Percentiles rank a stretch among this genome's conserved stretches.
These are phyloP conservation scores for Backusella liffmaniae DNA, from an alignment of 192 early-diverging fungal species.

Conservation along the genomic window DNA sequence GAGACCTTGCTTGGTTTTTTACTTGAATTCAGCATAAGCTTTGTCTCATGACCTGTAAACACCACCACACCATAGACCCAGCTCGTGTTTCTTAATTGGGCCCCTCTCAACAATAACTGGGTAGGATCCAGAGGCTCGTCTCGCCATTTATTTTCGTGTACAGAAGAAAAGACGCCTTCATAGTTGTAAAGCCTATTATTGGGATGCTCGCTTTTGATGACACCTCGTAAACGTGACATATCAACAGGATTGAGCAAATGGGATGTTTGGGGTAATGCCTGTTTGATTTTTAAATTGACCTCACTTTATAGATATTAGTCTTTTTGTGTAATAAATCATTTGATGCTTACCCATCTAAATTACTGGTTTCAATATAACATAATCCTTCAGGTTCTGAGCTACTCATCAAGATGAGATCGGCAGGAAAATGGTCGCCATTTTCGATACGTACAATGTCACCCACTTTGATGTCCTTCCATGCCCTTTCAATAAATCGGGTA, in stretches of 20 bases:
- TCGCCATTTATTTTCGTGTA: constrained; percentile 47
- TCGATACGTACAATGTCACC: constrained; percentile 93
- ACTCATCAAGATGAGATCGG: constrained; percentile 88
- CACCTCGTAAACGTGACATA: constrained; percentile 58
- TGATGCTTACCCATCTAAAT: constrained; percentile 80
- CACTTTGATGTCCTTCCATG: constrained; percentile 81
- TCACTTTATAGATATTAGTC: constrained; percentile 58
- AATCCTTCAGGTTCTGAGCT: constrained; percentile 94
- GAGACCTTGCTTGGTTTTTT: constrained; percentile 93
- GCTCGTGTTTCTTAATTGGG: constrained; percentile 88
- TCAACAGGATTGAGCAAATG: constrained; percentile 68
- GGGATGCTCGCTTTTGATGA: constrained; percentile 89
- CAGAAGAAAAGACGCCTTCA: constrained; percentile 72
- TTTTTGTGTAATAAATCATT: not conserved
- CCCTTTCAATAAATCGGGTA: constrained; percentile 66
- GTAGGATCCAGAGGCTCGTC: constrained; percentile 87
- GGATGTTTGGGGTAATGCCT: constrained; percentile 85
- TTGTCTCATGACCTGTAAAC: constrained; percentile 97
- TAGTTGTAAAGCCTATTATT: constrained; percentile 98
- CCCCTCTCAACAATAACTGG: constrained; percentile 92
- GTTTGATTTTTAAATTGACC: constrained; percentile 97
- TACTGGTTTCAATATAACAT: constrained; percentile 98
- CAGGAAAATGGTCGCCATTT: constrained; percentile 86
- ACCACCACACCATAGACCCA: constrained; percentile 95
- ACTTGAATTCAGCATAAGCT: constrained; percentile 91